Evolutionary conservation across 2,329 filamentous ascomycete genomes (phyloP).

Genomic region (Penicillium sp.): DNA sequence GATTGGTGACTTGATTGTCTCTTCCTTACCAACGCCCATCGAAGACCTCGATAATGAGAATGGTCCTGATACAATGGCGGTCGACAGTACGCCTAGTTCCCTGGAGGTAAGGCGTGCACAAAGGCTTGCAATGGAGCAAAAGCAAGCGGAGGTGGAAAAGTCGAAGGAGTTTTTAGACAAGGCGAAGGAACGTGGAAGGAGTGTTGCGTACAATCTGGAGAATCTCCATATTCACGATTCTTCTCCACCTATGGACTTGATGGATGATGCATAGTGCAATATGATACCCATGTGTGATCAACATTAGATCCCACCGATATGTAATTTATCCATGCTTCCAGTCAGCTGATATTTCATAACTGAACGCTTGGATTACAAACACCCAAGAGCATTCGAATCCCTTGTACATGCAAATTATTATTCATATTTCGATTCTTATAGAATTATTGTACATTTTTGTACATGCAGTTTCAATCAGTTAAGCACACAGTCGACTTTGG

Average conservation of each 20-base stretch:
- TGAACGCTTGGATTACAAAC: background rate
- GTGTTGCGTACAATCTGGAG: conserved; percentile 31
- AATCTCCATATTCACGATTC: conserved; percentile 30
- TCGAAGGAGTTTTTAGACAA: conserved; percentile 36
- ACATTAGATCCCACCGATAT: background rate
- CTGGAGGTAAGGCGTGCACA: conserved; percentile 34
- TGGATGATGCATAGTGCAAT: background rate
- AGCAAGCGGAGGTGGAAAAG: conserved; percentile 31
- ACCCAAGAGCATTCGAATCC: too few species aligned
- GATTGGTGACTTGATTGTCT: conserved; percentile 63
- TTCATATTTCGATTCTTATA: background rate
- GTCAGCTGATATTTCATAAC: background rate
- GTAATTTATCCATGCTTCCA: background rate
- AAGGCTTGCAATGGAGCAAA: conserved; percentile 35
- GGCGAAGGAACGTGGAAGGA: conserved; percentile 31
- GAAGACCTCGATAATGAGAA: conserved; percentile 9
- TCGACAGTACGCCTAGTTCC: conserved; percentile 23
- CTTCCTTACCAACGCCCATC: conserved; percentile 28
- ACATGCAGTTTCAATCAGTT: background rate
- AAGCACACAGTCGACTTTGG: background rate
- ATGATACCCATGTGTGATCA: background rate
- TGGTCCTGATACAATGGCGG: conserved; percentile 16
- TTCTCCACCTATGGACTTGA: background rate
- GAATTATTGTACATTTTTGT: too few species aligned
- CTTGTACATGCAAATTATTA: too few species aligned